Percentiles rank a stretch among this genome's conserved stretches.
phyloP scores from a whole-genome alignment of 2,329 filamentous ascomycete genomes.

The Amauroascus niger region DNA sequence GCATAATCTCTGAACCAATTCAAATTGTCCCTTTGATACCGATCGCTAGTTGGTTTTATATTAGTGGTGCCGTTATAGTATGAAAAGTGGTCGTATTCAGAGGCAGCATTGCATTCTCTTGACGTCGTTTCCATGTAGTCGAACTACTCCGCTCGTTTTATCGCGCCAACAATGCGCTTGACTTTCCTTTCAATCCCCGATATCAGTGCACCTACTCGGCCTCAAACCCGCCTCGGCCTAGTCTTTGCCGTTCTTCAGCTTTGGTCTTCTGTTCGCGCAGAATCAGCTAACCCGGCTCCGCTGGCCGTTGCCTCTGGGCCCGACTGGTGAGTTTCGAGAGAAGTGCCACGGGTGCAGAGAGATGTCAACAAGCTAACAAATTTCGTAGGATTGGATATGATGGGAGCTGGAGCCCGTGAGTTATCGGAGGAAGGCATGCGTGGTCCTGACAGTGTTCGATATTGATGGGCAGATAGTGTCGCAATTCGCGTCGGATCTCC shows the following conservation, averaged over 20 bases:
- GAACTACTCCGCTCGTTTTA: neutral
- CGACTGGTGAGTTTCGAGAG: slow-evolving; percentile 14
- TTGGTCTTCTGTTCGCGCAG: neutral
- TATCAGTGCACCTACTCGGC: neutral
- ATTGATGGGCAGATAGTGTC: slow-evolving; percentile 12
- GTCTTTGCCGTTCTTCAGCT: neutral
- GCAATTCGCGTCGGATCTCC: slow-evolving; percentile 24
- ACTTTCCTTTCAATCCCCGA: neutral
- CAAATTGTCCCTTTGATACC: neutral
- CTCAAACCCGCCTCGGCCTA: neutral
- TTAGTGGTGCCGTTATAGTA: neutral
- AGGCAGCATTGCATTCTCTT: neutral
- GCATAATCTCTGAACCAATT: neutral
- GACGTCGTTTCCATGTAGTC: slow-evolving; percentile 9
- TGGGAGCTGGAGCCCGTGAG: slow-evolving; percentile 23
- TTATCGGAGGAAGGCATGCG: neutral
- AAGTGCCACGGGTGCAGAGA: neutral
- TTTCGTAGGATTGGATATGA: slow-evolving; percentile 18
- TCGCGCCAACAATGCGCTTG: slow-evolving; percentile 13
- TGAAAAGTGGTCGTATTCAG: neutral
- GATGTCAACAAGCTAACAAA: neutral
- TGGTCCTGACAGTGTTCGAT: neutral
- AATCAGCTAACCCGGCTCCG: slow-evolving; percentile 2
- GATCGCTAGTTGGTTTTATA: too few relatives aligned
- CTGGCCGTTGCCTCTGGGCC: slow-evolving; percentile 8